phyloP scores from a whole-genome alignment of 2,329 filamentous ascomycete species.

The Alternaria solani region DNA sequence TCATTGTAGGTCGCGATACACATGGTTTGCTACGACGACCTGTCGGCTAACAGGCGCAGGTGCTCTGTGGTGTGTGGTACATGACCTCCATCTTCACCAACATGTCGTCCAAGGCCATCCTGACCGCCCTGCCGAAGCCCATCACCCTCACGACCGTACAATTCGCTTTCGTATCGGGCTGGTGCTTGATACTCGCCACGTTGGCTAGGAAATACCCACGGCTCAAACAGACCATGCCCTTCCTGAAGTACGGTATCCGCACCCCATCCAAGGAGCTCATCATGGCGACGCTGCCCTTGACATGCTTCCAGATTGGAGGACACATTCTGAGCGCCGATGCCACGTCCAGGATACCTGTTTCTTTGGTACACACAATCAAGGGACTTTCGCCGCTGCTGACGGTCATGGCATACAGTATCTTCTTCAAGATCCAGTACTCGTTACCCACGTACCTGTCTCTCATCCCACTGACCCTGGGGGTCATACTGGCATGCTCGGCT shows the following conservation, averaged over 20 bases:
- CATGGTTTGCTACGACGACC: constrained; percentile 34
- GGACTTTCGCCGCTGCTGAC: constrained; percentile 95
- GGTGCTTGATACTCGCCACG: constrained; percentile 82
- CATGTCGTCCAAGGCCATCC: constrained; percentile 95
- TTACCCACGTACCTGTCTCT: constrained; percentile 77
- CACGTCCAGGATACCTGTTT: constrained; percentile 93
- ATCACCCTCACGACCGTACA: constrained; percentile 91
- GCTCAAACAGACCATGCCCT: constrained; percentile 75
- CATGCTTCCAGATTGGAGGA: constrained; percentile 89
- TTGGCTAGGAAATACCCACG: constrained; percentile 75
- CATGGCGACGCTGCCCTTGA: constrained; percentile 85
- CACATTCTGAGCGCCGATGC: constrained; percentile 94
- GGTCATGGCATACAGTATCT: constrained; percentile 86
- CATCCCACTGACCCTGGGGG: constrained; percentile 90
- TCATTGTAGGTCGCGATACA: constrained; percentile 70
- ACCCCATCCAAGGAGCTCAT: constrained; percentile 83
- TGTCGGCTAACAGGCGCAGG: constrained; percentile 60
- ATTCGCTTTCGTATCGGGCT: constrained; percentile 89
- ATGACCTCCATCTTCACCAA: constrained; percentile 94
- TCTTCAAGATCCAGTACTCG: constrained; percentile 90
- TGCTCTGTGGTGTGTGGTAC: constrained; percentile 91
- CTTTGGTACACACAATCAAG: constrained; percentile 97
- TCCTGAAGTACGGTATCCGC: constrained; percentile 83
- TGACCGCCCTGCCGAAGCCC: constrained; percentile 89
- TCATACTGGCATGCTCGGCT: constrained; percentile 94